Percentiles rank a stretch among this genome's conserved stretches.
Evolutionary conservation across 1,139 yeast genomes (phyloP).

Genomic region (Scheffersomyces insectosa): DNA sequence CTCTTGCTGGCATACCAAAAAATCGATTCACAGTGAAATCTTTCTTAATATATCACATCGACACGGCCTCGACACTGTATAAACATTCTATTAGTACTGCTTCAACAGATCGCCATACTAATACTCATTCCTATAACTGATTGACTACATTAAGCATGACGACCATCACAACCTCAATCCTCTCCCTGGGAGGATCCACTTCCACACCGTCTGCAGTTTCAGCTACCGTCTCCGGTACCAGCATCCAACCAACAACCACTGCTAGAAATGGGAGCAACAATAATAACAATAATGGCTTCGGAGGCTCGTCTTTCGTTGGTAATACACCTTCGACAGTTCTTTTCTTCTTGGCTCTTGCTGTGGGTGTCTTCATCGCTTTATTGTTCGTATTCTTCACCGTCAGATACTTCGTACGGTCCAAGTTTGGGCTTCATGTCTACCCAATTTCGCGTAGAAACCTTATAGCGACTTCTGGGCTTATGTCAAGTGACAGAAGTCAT

Average conservation of each 20-base stretch:
- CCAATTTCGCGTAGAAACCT: conserved; percentile 28
- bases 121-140: too few relatives aligned
- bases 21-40: too few relatives aligned
- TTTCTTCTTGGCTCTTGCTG: conserved; percentile 61
- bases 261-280: neutral
- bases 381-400: conserved; percentile 59
- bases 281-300: conserved; percentile 1
- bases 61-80: too few relatives aligned
- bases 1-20: too few relatives aligned
- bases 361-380: conserved; percentile 58
- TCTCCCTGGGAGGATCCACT: too few relatives aligned
- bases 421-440: conserved; percentile 54
- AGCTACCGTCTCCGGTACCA: neutral
- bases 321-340: conserved; percentile 59
- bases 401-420: conserved; percentile 57
- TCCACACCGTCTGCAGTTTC: neutral
- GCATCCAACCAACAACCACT: neutral
- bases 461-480: conserved; percentile 6
- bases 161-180: too few relatives aligned
- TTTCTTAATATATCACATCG: too few relatives aligned
- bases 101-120: too few relatives aligned
- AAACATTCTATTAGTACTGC: too few relatives aligned
- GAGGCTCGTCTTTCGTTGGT: conserved; percentile 32
- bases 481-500: neutral
- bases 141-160: too few relatives aligned